Conservation (phyloP, 352 stramenopile species). For the Blastocystis sp. region DNA sequence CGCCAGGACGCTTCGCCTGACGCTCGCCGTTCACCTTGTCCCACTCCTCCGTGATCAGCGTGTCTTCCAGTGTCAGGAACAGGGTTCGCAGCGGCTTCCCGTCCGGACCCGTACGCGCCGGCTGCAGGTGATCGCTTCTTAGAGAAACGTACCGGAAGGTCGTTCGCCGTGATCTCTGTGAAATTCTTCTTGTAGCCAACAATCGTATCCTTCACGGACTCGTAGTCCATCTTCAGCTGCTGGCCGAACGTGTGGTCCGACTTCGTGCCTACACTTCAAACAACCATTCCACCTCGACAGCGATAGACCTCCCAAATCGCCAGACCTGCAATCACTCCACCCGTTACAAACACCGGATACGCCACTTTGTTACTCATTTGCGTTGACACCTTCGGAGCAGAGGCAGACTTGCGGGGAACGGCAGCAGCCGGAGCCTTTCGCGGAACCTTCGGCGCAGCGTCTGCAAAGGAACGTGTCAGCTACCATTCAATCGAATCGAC, state of each 20-base stretch:
- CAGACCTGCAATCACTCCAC: background rate
- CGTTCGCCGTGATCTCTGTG: background rate
- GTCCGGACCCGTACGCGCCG: background rate
- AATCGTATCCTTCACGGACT: background rate
- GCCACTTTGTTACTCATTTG: background rate
- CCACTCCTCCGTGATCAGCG: background rate
- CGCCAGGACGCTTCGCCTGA: background rate
- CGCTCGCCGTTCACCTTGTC: background rate
- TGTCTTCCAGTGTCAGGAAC: background rate
- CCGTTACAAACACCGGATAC: background rate
- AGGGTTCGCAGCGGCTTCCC: background rate
- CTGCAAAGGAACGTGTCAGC: constrained; percentile 11
- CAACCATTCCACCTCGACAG: background rate
- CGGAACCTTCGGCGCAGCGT: background rate
- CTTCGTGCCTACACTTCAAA: background rate
- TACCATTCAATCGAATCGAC: background rate
- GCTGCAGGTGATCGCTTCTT: background rate
- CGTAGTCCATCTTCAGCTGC: background rate
- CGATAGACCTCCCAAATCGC: background rate
- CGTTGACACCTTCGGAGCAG: background rate
- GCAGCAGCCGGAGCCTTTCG: background rate
- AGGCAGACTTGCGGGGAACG: background rate
- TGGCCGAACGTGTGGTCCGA: background rate
- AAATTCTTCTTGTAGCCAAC: background rate
- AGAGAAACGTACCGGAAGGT: background rate